phyloP scores from a whole-genome alignment of 73 alveolate genomes.

The Paramecium primaurelia region DNA sequence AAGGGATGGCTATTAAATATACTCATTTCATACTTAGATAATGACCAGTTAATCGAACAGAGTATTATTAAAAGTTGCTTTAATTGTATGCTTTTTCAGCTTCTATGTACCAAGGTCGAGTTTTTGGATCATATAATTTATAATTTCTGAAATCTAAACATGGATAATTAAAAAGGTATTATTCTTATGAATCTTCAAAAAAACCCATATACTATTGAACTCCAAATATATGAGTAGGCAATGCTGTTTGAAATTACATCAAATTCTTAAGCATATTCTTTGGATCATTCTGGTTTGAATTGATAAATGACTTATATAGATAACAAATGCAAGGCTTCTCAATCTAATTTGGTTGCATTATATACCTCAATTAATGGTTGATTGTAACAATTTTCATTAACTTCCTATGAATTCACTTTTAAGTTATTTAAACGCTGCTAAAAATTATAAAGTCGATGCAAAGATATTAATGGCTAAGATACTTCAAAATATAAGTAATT shows the following conservation, averaged over 20 bases:
- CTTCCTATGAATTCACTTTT: neutral
- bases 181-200: neutral
- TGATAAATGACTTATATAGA: neutral
- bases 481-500: neutral
- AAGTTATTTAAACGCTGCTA: neutral
- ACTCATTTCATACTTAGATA: neutral
- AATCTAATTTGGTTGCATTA: neutral
- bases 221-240: neutral
- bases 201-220: neutral
- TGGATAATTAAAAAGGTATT: neutral
- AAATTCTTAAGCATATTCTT: neutral
- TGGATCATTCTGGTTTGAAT: neutral
- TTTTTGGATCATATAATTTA: neutral
- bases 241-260: neutral
- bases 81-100: neutral
- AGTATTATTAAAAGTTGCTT: neutral
- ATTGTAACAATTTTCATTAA: neutral
- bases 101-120: neutral
- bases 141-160: neutral
- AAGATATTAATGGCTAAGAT: neutral
- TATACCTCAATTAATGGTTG: neutral
- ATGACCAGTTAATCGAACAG: neutral
- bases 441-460: neutral
- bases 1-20: neutral
- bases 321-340: neutral